Evolutionary conservation across 2,329 filamentous ascomycete species (phyloP).

Genomic region (Fusarium paranaense): DNA sequence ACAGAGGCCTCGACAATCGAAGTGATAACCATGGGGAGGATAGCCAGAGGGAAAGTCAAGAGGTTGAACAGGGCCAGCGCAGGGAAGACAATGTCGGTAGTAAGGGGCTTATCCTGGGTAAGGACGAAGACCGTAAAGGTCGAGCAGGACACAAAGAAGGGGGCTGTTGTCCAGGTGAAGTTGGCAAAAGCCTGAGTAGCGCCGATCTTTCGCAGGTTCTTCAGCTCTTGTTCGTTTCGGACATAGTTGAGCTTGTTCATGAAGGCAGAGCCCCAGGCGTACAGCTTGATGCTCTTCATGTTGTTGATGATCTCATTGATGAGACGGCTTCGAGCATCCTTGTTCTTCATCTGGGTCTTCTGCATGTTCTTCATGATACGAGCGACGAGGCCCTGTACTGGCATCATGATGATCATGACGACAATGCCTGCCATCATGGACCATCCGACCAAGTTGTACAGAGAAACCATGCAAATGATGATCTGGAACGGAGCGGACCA

Average conservation of each 20-base stretch:
- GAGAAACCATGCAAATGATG: conserved; percentile 90
- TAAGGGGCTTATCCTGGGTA: conserved; percentile 82
- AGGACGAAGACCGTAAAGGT: conserved; percentile 96
- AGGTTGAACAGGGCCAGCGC: conserved; percentile 94
- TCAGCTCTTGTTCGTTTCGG: conserved; percentile 93
- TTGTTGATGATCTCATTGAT: conserved; percentile 99
- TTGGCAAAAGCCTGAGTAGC: conserved; percentile 94
- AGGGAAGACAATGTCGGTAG: conserved; percentile 95
- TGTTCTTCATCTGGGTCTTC: conserved; percentile 99
- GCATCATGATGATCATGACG: conserved; percentile 98
- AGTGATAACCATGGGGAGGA: conserved; percentile 98
- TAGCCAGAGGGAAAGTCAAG: conserved; percentile 91
- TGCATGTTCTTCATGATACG: conserved; percentile 94
- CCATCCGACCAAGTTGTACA: conserved; percentile 93
- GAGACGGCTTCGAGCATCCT: conserved; percentile 89
- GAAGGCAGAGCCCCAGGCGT: conserved; percentile 96
- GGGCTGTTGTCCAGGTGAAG: conserved; percentile 97
- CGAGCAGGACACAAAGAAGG: conserved; percentile 96
- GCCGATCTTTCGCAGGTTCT: conserved; percentile 95
- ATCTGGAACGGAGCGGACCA: conserved; percentile 99
- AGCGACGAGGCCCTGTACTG: conserved; percentile 92
- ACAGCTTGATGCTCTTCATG: conserved; percentile 99
- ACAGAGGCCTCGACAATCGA: conserved; percentile 96
- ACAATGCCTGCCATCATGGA: conserved; percentile 96
- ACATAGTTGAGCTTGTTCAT: conserved; percentile 98